A percentile compares a stretch with the other conserved stretches of the same genome.
These are phyloP conservation scores for Boechera stricta DNA, from an alignment of 345 rosid species.

Conservation along the genomic window DNA sequence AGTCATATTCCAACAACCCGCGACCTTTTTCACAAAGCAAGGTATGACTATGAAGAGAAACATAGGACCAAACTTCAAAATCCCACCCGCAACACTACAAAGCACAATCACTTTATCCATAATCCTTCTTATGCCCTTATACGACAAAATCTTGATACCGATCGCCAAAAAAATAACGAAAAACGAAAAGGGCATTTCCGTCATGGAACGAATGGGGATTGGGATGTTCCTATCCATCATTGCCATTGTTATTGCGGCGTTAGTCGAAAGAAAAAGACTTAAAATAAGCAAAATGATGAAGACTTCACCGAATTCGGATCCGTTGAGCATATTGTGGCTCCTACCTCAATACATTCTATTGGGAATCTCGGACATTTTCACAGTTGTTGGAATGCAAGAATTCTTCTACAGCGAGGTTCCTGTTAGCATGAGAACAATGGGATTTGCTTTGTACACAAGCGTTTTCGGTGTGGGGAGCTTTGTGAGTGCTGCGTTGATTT, in stretches of 20 bases:
- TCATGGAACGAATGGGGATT: conserved; percentile 84
- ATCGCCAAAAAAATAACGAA: conserved; percentile 50
- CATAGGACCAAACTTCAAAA: conserved; percentile 70
- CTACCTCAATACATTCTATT: conserved; percentile 85
- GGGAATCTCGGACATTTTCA: conserved; percentile 89
- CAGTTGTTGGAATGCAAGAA: conserved; percentile 98
- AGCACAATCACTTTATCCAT: conserved; percentile 88
- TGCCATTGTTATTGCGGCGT: conserved; percentile 85
- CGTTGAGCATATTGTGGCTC: conserved; percentile 78
- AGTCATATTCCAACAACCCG: conserved; percentile 84
- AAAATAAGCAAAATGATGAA: conserved; percentile 45
- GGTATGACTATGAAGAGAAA: conserved; percentile 85
- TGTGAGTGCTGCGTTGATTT: conserved; percentile 73
- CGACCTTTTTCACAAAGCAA: conserved; percentile 91
- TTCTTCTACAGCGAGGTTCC: conserved; percentile 94
- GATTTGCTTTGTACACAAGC: conserved; percentile 84
- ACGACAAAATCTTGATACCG: conserved; percentile 72
- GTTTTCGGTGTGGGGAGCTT: conserved; percentile 97
- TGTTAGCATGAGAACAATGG: conserved; percentile 84
- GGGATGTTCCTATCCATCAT: conserved; percentile 85
- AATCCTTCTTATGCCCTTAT: conserved; percentile 84
- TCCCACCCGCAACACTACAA: conserved; percentile 94
- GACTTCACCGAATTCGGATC: conserved; percentile 30
- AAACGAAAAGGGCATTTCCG: conserved; percentile 58
- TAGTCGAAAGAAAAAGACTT: conserved; percentile 76